Evolutionary conservation across 805 yeast species (phyloP), one percentile per base, ranked within the genome.

Genomic region (Babjeviella inositovora): DNA sequence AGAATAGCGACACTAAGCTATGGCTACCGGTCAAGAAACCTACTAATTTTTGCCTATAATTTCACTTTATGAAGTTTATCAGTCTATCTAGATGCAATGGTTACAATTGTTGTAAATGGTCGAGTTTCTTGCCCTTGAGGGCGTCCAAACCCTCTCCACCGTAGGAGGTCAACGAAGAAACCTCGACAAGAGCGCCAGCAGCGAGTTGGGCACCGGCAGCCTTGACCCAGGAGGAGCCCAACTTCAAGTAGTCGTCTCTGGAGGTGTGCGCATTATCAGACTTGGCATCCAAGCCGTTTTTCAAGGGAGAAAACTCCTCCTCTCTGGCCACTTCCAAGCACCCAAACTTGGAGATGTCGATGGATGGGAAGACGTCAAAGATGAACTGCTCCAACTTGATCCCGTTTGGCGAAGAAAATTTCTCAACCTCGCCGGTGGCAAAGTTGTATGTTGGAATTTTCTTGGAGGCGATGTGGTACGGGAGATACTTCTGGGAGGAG

Each of bases 321-420:
- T 53, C 32, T 45, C 99, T 69, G 18, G 67, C 76, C 12, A 90
- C 98, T 52, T 90, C 98, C 28, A 90, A 59, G 43, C 92, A 80
- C 1, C 94, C 98, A 45, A 90, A 90, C 38, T 66, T 67, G 9
- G 45, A 42, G 31, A 85, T 42, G 8, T 66, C 62, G 17, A 90
- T 74, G 15, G 71, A 63, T 23, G 85, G 85, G 51, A 90, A 90
- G 13, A 90, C 93, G 43, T 90, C 99, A 53, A 90, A 90, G 27
- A 90, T 93, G 39, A 90, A 90, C 46, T 87, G 97, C 47, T 90
- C 99, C 41, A 90, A 60, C 46, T 90, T 90, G 41, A 87, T 72
- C 20, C 97, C 98, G 45, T 90, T 90, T 22, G 87, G 80, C 27
- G 56, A 63, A 2, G 56, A 35, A n/a, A 97, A 95, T 35, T 64